Evolutionary conservation across 768 basidiomycete species (phyloP).

Genomic region (Amanita rimosa): DNA sequence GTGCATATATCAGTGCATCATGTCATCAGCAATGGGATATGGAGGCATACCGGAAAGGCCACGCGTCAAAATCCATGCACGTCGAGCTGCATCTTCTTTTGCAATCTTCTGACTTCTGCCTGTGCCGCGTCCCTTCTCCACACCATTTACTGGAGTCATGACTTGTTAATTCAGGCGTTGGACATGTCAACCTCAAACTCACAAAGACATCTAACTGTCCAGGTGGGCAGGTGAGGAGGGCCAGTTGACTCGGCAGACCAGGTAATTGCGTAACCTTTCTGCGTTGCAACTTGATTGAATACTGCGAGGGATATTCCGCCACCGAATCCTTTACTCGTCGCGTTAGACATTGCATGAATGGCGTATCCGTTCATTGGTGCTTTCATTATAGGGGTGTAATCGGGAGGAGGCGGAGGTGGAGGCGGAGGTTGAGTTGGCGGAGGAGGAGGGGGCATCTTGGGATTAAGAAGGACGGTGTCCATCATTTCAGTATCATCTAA

Average conservation of each 20-base stretch:
- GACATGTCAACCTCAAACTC: slow-evolving; percentile 11
- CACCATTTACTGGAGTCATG: slow-evolving; percentile 32
- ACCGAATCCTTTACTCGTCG: slow-evolving; percentile 11
- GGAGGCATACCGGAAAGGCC: slow-evolving; percentile 1
- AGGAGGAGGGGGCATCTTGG: slow-evolving; percentile 9
- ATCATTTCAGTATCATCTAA: slow-evolving; percentile 7
- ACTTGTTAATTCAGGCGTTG: background rate
- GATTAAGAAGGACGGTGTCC: background rate
- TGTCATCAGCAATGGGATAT: background rate
- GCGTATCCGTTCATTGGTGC: no score
- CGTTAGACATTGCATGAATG: slow-evolving; percentile 5
- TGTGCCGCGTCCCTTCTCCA: slow-evolving; percentile 34
- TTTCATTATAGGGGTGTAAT: slow-evolving; percentile 14
- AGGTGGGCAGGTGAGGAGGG: slow-evolving; percentile 42
- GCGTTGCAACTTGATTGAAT: slow-evolving; percentile 42
- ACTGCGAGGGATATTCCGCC: slow-evolving; percentile 28
- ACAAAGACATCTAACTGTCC: slow-evolving; percentile 47
- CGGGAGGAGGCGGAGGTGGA: slow-evolving; percentile 16
- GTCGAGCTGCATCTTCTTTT: slow-evolving; percentile 56
- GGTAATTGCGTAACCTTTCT: slow-evolving; percentile 30
- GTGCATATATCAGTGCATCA: background rate
- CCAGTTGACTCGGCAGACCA: slow-evolving; percentile 38
- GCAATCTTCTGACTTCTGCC: slow-evolving; percentile 57
- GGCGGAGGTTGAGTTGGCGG: slow-evolving; percentile 11
- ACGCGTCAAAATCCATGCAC: slow-evolving; percentile 27